A percentile compares a stretch with the other conserved stretches of the same genome.
These are phyloP conservation scores for Podospora sp. DNA, from an alignment of 495 filamentous ascomycete genomes.

Conservation along the genomic window DNA sequence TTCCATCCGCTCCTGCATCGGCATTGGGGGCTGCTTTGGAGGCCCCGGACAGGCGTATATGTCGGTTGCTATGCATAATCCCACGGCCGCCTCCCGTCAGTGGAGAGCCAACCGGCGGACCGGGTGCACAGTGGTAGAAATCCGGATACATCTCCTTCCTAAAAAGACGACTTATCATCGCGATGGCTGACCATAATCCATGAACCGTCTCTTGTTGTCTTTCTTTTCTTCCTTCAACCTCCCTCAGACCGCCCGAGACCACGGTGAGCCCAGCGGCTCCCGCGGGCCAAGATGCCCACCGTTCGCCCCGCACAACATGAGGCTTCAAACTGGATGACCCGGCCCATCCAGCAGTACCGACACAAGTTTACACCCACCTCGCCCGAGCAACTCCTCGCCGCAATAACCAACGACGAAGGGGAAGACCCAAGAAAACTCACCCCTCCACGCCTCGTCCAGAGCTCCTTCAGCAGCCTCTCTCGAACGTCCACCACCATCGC, in stretches of 20 bases:
- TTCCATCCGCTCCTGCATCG: constrained; percentile 12
- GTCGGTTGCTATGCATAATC: background rate
- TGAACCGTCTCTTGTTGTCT: background rate
- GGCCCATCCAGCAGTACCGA: background rate
- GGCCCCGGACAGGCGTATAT: background rate
- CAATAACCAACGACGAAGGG: constrained; percentile 27
- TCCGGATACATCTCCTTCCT: background rate
- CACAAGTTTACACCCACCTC: constrained; percentile 25
- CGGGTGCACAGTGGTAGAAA: background rate
- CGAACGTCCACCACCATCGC: constrained; percentile 39
- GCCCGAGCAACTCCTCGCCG: constrained; percentile 25
- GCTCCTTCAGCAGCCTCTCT: constrained; percentile 34
- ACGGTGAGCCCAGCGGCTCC: background rate
- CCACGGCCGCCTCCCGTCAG: background rate
- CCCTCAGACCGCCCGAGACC: background rate
- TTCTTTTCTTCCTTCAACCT: background rate
- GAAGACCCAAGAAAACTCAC: background rate
- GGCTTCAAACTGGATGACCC: constrained; percentile 26
- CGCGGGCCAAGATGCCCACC: constrained; percentile 26
- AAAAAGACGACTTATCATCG: background rate
- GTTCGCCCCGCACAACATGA: constrained; percentile 27
- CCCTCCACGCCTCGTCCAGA: constrained; percentile 33
- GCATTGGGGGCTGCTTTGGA: background rate
- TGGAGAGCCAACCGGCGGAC: background rate
- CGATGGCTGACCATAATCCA: background rate